Evolutionary conservation across 345 rosid genomes (phyloP).

Genomic region (Lumnitzera littorea): DNA sequence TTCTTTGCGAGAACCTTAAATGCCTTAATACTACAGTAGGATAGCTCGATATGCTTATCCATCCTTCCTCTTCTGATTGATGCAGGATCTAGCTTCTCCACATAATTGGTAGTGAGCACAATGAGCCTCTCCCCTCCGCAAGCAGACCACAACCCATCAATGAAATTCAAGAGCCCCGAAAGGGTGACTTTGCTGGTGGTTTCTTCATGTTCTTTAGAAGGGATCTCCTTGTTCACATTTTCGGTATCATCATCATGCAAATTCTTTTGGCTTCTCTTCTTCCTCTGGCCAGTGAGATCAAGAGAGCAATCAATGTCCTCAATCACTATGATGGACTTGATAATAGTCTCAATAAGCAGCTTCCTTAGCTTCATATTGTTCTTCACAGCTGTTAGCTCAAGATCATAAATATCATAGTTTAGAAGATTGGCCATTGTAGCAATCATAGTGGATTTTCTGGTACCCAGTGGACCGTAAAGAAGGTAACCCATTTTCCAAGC

Average conservation of each 20-base stretch:
- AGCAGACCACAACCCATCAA: slow-evolving; percentile 71
- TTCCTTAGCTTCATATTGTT: slow-evolving; percentile 30
- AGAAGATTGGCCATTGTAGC: slow-evolving; percentile 40
- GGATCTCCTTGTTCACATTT: slow-evolving; percentile 19
- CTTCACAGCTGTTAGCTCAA: slow-evolving; percentile 35
- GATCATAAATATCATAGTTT: slow-evolving; percentile 33
- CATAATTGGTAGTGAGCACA: slow-evolving; percentile 54
- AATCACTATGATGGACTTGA: slow-evolving; percentile 45
- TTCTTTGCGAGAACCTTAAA: slow-evolving; percentile 43
- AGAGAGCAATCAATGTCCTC: slow-evolving; percentile 54
- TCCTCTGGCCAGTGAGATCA: slow-evolving; percentile 50
- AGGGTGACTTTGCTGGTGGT: slow-evolving; percentile 46
- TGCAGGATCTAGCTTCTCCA: slow-evolving; percentile 63
- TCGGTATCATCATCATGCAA: slow-evolving; percentile 16
- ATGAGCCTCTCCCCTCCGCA: slow-evolving; percentile 61
- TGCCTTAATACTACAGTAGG: slow-evolving; percentile 38
- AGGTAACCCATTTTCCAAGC: slow-evolving; percentile 55
- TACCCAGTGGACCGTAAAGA: slow-evolving; percentile 42
- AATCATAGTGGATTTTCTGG: slow-evolving; percentile 37
- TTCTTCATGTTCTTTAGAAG: slow-evolving; percentile 21
- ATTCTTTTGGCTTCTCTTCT: slow-evolving; percentile 22
- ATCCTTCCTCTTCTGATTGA: slow-evolving; percentile 60
- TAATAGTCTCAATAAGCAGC: slow-evolving; percentile 33
- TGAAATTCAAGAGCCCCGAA: slow-evolving; percentile 56
- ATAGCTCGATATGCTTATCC: slow-evolving; percentile 50